Conservation (phyloP, 2,329 filamentous ascomycete genomes). For the Cytospora paraplurivora region DNA sequence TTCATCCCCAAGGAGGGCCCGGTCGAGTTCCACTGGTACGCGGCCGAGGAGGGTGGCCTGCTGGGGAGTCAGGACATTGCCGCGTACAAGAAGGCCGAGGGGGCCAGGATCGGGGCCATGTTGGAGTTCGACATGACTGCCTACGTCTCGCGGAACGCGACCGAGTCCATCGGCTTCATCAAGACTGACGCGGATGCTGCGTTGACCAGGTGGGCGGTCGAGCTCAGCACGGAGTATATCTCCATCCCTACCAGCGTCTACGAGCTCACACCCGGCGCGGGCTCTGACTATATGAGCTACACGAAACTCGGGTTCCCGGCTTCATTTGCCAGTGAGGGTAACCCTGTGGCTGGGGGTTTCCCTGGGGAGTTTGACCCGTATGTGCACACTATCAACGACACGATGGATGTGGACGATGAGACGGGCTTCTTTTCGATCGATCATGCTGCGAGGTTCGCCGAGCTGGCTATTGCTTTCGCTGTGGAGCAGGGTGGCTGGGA, state of each 20-base stretch:
- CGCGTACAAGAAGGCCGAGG: slow-evolving; percentile 62
- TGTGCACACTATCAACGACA: slow-evolving; percentile 41
- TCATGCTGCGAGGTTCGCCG: slow-evolving; percentile 45
- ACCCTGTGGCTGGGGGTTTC: slow-evolving; percentile 38
- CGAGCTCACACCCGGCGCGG: slow-evolving; percentile 37
- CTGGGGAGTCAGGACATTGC: slow-evolving; percentile 75
- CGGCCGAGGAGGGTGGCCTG: slow-evolving; percentile 77
- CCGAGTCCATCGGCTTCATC: slow-evolving; percentile 44
- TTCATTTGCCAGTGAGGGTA: slow-evolving; percentile 43
- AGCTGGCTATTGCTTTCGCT: slow-evolving; percentile 44
- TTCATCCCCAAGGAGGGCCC: slow-evolving; percentile 42
- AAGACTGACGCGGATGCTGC: slow-evolving; percentile 41
- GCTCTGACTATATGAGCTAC: slow-evolving; percentile 47
- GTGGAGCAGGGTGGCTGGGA: slow-evolving; percentile 45
- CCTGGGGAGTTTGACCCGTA: slow-evolving; percentile 44
- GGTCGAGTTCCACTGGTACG: slow-evolving; percentile 82
- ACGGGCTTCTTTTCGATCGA: slow-evolving; percentile 43
- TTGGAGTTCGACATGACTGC: slow-evolving; percentile 58
- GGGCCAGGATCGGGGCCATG: slow-evolving; percentile 70
- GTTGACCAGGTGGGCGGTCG: slow-evolving; percentile 41
- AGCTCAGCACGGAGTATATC: slow-evolving; percentile 42
- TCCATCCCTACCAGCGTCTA: slow-evolving; percentile 41
- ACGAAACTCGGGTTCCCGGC: slow-evolving; percentile 44
- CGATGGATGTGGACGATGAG: slow-evolving; percentile 43
- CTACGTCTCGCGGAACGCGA: slow-evolving; percentile 41